A percentile compares a stretch with the other conserved stretches of the same genome.
Evolutionary conservation across 306 rosid species (phyloP).

Genomic region (Erythrophleum fordii): DNA sequence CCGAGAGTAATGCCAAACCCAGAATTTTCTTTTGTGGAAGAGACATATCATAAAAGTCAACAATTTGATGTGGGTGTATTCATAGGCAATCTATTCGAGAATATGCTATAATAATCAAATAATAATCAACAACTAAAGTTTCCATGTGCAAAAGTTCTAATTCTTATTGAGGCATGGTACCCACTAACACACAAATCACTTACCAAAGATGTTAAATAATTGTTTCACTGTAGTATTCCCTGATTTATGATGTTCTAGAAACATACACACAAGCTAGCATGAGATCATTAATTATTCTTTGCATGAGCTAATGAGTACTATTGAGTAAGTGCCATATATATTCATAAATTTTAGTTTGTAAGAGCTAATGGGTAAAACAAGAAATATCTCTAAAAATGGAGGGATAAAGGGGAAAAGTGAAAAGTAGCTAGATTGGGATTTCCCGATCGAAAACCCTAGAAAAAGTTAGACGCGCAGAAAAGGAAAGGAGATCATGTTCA

Average conservation of each 20-base stretch:
- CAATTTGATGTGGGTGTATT: conserved; percentile 28
- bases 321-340: no score
- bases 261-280: background rate
- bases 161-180: background rate
- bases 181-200: background rate
- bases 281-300: conserved; percentile 25
- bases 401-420: background rate
- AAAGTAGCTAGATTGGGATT: background rate
- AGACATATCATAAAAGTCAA: conserved; percentile 34
- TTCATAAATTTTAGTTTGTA: no score
- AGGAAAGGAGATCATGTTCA: conserved; percentile 20
- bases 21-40: background rate
- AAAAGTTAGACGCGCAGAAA: background rate
- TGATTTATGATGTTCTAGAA: background rate
- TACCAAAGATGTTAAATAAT: conserved; percentile 1
- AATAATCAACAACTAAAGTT: background rate
- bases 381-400: background rate
- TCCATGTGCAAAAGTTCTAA: conserved; percentile 26
- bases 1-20: conserved; percentile 10
- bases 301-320: background rate
- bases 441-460: conserved; percentile 10
- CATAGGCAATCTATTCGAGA: conserved; percentile 9
- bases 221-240: background rate
- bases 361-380: no score
- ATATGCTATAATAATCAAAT: conserved; percentile 34